These are phyloP conservation scores for Pterocarpus macrocarpus DNA, from an alignment of 306 rosid species.

Conservation along the genomic window DNA sequence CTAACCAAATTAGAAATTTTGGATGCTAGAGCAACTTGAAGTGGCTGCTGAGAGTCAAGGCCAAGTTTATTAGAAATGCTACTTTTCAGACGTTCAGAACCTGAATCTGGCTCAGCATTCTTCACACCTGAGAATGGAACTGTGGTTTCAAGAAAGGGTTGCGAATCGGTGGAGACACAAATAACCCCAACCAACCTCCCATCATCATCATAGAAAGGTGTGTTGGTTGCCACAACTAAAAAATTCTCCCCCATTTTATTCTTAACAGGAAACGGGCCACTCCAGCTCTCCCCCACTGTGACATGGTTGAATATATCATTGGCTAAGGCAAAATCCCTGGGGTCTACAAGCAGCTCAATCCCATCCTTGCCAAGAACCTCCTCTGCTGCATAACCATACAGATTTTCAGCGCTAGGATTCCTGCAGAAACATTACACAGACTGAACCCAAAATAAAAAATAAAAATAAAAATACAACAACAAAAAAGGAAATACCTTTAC, in stretches of 20 bases:
- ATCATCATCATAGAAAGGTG: constrained; percentile 91
- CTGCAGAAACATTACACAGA: constrained; percentile 59
- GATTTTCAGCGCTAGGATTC: constrained; percentile 87
- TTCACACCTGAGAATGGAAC: constrained; percentile 47
- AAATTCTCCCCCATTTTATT: constrained; percentile 80
- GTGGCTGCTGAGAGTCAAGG: constrained; percentile 92
- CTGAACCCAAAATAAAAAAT: constrained; percentile 14
- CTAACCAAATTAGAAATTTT: constrained; percentile 95
- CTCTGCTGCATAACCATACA: constrained; percentile 80
- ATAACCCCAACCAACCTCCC: constrained; percentile 78
- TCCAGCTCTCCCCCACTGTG: constrained; percentile 83
- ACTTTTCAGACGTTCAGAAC: constrained; percentile 49
- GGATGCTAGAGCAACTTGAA: constrained; percentile 79
- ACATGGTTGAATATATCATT: constrained; percentile 65
- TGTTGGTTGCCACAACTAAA: constrained; percentile 59
- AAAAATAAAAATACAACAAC: neutral
- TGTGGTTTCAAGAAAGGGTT: constrained; percentile 65
- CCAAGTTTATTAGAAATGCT: constrained; percentile 72
- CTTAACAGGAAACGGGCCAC: constrained; percentile 86
- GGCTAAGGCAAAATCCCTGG: constrained; percentile 62
- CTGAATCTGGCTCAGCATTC: constrained; percentile 57
- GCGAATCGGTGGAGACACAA: constrained; percentile 76
- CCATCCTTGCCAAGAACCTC: constrained; percentile 84
- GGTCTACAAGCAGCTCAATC: constrained; percentile 71
- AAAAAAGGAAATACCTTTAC: neutral